These are phyloP conservation scores for Aureobasidium sp. DNA, from an alignment of 2,329 filamentous ascomycete species.

Conservation along the genomic window DNA sequence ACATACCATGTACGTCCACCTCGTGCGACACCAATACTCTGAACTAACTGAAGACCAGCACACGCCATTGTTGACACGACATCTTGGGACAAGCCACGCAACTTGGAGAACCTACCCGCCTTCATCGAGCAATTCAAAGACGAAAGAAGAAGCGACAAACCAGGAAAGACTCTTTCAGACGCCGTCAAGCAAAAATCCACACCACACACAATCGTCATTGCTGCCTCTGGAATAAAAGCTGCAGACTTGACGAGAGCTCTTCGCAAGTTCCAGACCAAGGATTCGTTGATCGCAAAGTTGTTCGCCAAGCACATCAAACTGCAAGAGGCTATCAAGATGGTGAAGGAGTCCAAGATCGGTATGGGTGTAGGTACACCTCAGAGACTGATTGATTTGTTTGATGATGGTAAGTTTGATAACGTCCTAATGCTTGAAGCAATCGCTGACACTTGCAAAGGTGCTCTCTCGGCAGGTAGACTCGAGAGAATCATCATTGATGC, in stretches of 20 bases:
- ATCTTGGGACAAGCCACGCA: conserved; percentile 58
- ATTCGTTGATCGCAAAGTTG: conserved; percentile 73
- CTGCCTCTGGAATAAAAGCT: conserved; percentile 73
- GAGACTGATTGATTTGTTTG: conserved; percentile 70
- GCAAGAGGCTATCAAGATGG: conserved; percentile 70
- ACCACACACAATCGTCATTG: conserved; percentile 79
- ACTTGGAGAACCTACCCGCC: conserved; percentile 62
- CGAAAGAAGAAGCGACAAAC: neutral
- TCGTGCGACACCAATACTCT: neutral
- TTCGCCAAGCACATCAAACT: conserved; percentile 99
- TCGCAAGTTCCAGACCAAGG: conserved; percentile 70
- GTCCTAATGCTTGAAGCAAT: conserved; percentile 5
- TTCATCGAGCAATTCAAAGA: conserved; percentile 56
- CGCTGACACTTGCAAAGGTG: conserved; percentile 40
- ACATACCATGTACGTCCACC: conserved; percentile 59
- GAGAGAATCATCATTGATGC: conserved; percentile 81
- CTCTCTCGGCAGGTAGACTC: conserved; percentile 61
- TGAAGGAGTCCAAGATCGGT: conserved; percentile 61
- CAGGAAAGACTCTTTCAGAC: conserved; percentile 45
- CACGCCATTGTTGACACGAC: conserved; percentile 65
- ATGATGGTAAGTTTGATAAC: conserved; percentile 53
- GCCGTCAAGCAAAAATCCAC: conserved; percentile 55
- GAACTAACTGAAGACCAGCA: neutral
- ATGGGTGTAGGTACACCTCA: conserved; percentile 87
- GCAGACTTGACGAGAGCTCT: conserved; percentile 73